Evolutionary conservation across 208 protist species (phyloP).

Genomic region (Strigomonas oncopelti): DNA sequence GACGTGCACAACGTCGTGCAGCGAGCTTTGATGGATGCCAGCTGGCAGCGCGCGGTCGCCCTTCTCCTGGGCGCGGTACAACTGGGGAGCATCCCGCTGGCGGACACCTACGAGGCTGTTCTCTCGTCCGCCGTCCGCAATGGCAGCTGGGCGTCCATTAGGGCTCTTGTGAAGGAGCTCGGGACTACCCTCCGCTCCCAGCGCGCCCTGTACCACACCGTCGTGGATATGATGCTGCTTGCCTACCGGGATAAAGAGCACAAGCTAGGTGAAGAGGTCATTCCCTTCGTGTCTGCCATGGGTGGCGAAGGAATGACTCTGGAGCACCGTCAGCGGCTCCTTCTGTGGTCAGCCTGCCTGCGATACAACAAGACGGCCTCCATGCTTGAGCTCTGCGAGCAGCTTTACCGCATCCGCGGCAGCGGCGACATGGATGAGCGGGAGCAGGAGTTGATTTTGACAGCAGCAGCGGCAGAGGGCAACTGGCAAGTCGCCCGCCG

Average conservation of each 20-base stretch:
- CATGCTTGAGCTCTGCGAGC: too few relatives aligned
- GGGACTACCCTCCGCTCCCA: slow-evolving; percentile 52
- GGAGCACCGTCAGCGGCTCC: too few relatives aligned
- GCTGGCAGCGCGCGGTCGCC: slow-evolving; percentile 40
- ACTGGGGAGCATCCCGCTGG: slow-evolving; percentile 52
- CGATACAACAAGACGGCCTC: too few relatives aligned
- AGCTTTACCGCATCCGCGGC: too few relatives aligned
- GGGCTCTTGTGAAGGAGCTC: slow-evolving; percentile 44
- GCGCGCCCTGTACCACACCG: slow-evolving; percentile 50
- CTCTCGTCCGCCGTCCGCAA: slow-evolving; percentile 32
- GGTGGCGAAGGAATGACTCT: too few relatives aligned
- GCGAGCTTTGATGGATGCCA: slow-evolving; percentile 29
- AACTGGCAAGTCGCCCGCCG: neutral
- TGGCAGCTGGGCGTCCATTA: slow-evolving; percentile 37
- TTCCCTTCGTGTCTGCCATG: too few relatives aligned
- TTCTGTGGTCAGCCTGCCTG: too few relatives aligned
- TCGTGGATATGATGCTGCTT: slow-evolving; percentile 40
- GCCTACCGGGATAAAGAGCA: too few relatives aligned
- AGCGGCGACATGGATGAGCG: too few relatives aligned
- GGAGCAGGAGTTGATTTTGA: too few relatives aligned
- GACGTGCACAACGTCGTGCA: slow-evolving; percentile 67
- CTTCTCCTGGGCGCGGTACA: slow-evolving; percentile 54
- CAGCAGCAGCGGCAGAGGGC: neutral
- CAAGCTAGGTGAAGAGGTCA: too few relatives aligned
- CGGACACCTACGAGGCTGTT: slow-evolving; percentile 60